Evolutionary conservation across 208 protist species (phyloP).

Genomic region (Wallacemonas sp.): DNA sequence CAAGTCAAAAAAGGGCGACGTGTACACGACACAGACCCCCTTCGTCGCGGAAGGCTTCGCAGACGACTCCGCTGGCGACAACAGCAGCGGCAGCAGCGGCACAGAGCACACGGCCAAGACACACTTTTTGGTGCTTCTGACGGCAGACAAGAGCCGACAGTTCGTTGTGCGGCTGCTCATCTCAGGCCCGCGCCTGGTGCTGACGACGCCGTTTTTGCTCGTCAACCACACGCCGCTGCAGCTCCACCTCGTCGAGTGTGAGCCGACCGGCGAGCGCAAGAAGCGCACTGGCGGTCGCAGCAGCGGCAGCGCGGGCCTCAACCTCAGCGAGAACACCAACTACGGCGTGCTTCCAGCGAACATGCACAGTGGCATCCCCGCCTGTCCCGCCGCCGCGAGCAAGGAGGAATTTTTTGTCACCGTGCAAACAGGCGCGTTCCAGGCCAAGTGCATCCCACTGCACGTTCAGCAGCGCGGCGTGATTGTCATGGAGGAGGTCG

Average conservation of each 20-base stretch:
- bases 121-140: slow-evolving; percentile 25
- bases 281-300: not conserved
- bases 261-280: slow-evolving; percentile 4
- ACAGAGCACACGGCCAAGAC: not conserved
- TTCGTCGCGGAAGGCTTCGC: slow-evolving; percentile 10
- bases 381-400: slow-evolving; percentile 37
- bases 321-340: slow-evolving; percentile 39
- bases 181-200: slow-evolving; percentile 33
- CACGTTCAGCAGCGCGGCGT: slow-evolving; percentile 80
- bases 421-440: slow-evolving; percentile 37
- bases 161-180: slow-evolving; percentile 44
- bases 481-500: slow-evolving; percentile 55
- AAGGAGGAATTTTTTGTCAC: slow-evolving; percentile 81
- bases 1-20: not conserved
- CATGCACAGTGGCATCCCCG: slow-evolving; percentile 59
- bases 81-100: slow-evolving; percentile 13
- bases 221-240: slow-evolving; percentile 76
- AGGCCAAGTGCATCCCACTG: slow-evolving; percentile 59
- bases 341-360: slow-evolving; percentile 52
- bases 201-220: slow-evolving; percentile 68
- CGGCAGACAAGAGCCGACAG: slow-evolving; percentile 27
- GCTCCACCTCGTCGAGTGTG: slow-evolving; percentile 60
- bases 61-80: not conserved
- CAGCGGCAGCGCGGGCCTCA: not conserved
- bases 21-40: slow-evolving; percentile 6